phyloP scores from a whole-genome alignment of 2,329 filamentous ascomycete genomes.

The Alternaria brassicicola region DNA sequence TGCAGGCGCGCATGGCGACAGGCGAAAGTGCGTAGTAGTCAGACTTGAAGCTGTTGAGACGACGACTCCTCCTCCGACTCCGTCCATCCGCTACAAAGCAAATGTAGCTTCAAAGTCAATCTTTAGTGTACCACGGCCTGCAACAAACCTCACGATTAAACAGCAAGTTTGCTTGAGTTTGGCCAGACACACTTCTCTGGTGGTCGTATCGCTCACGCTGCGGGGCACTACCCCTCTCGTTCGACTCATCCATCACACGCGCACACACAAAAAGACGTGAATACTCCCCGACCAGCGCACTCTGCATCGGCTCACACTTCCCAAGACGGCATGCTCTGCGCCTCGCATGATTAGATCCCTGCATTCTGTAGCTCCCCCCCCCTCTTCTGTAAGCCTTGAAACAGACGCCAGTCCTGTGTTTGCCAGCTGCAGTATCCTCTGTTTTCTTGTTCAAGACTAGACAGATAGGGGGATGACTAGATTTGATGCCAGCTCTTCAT shows the following conservation, averaged over 20 bases:
- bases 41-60: neutral
- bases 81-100: neutral
- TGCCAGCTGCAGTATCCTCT: neutral
- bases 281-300: neutral
- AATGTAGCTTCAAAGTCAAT: neutral
- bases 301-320: neutral
- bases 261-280: neutral
- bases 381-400: neutral
- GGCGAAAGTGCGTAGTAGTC: neutral
- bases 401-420: neutral
- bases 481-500: neutral
- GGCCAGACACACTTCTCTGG: neutral
- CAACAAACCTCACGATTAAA: neutral
- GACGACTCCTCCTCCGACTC: neutral
- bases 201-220: neutral
- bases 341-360: neutral
- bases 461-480: neutral
- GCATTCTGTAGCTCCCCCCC: neutral
- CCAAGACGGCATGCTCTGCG: neutral
- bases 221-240: neutral
- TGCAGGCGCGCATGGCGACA: conserved; percentile 4
- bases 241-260: neutral
- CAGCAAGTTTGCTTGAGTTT: neutral
- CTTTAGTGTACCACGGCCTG: neutral
- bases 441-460: neutral